These are phyloP conservation scores for Pseudocercospora ulei DNA, from an alignment of 2,329 filamentous ascomycete species.

Conservation along the genomic window DNA sequence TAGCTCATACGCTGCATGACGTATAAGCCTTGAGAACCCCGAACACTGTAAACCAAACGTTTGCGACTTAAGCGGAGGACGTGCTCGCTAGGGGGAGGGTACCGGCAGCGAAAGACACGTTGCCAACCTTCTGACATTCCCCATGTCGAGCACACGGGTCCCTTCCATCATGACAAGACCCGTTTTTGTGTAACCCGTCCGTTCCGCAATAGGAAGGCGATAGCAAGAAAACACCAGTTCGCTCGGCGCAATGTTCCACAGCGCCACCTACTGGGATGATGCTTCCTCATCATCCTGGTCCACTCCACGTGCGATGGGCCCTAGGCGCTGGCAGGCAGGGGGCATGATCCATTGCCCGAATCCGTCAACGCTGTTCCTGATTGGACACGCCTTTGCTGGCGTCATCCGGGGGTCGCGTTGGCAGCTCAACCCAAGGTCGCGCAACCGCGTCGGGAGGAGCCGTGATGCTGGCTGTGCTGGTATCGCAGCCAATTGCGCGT, in stretches of 20 bases:
- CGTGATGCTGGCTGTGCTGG: too few relatives aligned
- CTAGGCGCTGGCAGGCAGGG: not conserved
- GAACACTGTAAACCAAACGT: too few relatives aligned
- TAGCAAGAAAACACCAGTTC: not conserved
- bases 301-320: conserved; percentile 1
- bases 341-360: conserved; percentile 5
- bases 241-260: not conserved
- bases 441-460: too few relatives aligned
- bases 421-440: not conserved
- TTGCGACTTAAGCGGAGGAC: too few relatives aligned
- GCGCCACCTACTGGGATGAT: too few relatives aligned
- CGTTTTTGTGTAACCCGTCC: not conserved
- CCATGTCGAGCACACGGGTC: too few relatives aligned
- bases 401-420: not conserved
- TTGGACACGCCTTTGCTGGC: not conserved
- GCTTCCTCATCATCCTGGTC: conserved; percentile 3
- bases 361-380: conserved; percentile 1
- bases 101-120: too few relatives aligned
- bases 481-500: too few relatives aligned
- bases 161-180: not conserved
- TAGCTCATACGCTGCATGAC: too few relatives aligned
- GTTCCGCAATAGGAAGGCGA: conserved; percentile 4
- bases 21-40: too few relatives aligned
- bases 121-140: too few relatives aligned
- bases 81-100: too few relatives aligned